Percentiles rank a stretch among this genome's conserved stretches.
phyloP scores from a whole-genome alignment of 1,284 basidiomycete species.

The Rhizoctonia solani region DNA sequence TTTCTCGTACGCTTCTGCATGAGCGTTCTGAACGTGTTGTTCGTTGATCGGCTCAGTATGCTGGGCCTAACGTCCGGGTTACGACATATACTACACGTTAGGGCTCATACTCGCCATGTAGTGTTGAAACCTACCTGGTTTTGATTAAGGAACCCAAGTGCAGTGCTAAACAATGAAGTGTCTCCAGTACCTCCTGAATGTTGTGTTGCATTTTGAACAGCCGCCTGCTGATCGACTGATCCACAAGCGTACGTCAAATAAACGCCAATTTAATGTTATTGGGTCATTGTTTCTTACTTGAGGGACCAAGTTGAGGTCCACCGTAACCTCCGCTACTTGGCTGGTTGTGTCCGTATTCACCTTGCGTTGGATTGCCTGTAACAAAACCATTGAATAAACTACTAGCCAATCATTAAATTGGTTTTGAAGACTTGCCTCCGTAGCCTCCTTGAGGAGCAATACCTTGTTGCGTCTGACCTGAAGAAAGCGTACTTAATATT shows the following conservation, averaged over 20 bases:
- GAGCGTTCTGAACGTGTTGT: conserved; percentile 57
- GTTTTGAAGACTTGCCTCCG: too few species aligned
- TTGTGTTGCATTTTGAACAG: conserved; percentile 52
- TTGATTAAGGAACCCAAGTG: conserved; percentile 55
- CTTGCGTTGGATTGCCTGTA: conserved; percentile 9
- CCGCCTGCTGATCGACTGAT: conserved; percentile 65
- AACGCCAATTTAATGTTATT: too few species aligned
- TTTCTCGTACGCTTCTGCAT: conserved; percentile 59
- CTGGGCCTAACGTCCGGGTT: too few species aligned
- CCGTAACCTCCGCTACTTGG: conserved; percentile 27
- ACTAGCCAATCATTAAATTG: too few species aligned
- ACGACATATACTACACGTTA: neutral
- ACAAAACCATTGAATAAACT: neutral
- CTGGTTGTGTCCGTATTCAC: conserved; percentile 24
- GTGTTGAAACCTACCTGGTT: conserved; percentile 53
- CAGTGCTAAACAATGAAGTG: conserved; percentile 56
- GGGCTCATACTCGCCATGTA: neutral
- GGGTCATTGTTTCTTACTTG: too few species aligned
- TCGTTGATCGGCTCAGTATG: conserved; percentile 61
- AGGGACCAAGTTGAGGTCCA: conserved; percentile 4
- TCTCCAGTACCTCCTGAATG: conserved; percentile 57
- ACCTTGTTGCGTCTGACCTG: conserved; percentile 3
- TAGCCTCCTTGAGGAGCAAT: conserved; percentile 4
- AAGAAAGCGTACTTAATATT: neutral
- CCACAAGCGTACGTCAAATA: too few species aligned